Conservation (phyloP, 2,329 filamentous ascomycete genomes). For the Claviceps sp. region DNA sequence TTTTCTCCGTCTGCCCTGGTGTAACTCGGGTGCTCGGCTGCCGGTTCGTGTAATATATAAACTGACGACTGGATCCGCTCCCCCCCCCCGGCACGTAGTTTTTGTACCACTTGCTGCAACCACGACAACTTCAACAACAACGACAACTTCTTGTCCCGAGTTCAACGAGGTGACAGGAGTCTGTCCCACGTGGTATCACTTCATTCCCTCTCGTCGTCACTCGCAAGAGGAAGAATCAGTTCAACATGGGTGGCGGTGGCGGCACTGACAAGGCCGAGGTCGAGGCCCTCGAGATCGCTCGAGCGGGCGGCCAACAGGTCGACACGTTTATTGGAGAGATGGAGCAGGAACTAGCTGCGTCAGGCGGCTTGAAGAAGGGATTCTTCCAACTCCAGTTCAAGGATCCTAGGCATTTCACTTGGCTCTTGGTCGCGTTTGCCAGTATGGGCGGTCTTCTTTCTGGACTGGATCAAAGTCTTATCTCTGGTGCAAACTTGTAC, state of each 20-base stretch:
- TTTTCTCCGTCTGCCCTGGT: neutral
- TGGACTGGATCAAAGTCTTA: constrained; percentile 59
- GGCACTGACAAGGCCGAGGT: constrained; percentile 16
- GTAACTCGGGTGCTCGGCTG: too few species aligned
- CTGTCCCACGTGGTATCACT: neutral
- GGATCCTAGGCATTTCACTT: constrained; percentile 52
- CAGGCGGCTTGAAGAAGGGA: constrained; percentile 19
- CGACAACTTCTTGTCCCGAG: too few species aligned
- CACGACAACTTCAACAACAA: neutral
- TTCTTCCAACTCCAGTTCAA: constrained; percentile 44
- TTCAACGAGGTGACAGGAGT: neutral
- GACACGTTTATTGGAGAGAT: constrained; percentile 27
- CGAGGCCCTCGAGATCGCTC: constrained; percentile 24
- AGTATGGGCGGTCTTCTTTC: constrained; percentile 62
- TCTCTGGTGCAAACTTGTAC: constrained; percentile 56
- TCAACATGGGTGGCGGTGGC: constrained; percentile 3
- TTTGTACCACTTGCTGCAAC: neutral
- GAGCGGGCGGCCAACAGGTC: constrained; percentile 20
- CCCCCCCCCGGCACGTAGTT: neutral
- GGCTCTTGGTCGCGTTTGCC: constrained; percentile 55
- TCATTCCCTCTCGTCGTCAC: neutral
- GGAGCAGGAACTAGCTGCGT: constrained; percentile 25
- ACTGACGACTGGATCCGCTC: neutral
- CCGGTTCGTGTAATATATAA: neutral
- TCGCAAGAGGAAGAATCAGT: neutral